These are phyloP conservation scores for Arabis alpina DNA, from an alignment of 345 rosid genomes.

Conservation along the genomic window DNA sequence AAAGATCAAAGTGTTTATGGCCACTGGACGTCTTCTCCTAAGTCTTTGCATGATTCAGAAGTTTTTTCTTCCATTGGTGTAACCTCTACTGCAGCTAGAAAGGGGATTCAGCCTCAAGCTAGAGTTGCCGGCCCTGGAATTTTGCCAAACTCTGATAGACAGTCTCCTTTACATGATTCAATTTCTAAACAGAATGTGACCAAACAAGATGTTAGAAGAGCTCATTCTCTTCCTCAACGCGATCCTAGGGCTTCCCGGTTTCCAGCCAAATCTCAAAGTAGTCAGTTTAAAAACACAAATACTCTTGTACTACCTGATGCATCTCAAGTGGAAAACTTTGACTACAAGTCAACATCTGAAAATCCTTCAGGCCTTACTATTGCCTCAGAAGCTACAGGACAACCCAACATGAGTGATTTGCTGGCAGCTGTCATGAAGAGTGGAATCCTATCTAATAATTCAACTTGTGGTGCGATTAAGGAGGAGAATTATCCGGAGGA, in stretches of 20 bases:
- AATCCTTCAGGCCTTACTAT: conserved; percentile 47
- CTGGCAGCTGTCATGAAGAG: conserved; percentile 76
- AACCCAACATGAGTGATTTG: conserved; percentile 64
- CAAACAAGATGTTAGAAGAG: conserved; percentile 45
- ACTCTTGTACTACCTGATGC: conserved; percentile 50
- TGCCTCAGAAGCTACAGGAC: conserved; percentile 50
- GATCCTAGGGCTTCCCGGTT: conserved; percentile 56
- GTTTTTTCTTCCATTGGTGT: conserved; percentile 52
- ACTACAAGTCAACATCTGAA: conserved; percentile 40
- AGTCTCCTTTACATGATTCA: conserved; percentile 58
- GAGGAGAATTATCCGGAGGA: conserved; percentile 42
- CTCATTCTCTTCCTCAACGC: conserved; percentile 50
- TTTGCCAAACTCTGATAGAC: conserved; percentile 50
- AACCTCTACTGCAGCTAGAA: conserved; percentile 55
- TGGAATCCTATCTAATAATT: conserved; percentile 61
- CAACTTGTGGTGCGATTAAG: conserved; percentile 44
- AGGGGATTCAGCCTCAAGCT: conserved; percentile 49
- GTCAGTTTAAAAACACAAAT: conserved; percentile 37
- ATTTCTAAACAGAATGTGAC: conserved; percentile 46
- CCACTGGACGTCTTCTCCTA: conserved; percentile 48
- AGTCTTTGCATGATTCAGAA: conserved; percentile 50
- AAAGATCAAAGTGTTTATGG: conserved; percentile 52
- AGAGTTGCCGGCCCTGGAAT: conserved; percentile 51
- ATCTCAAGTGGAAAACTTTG: conserved; percentile 47
- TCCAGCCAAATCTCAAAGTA: conserved; percentile 51